A percentile compares a stretch with the other conserved stretches of the same genome.
phyloP scores from a whole-genome alignment of 208 protist genomes.

The Trypanosoma avium region DNA sequence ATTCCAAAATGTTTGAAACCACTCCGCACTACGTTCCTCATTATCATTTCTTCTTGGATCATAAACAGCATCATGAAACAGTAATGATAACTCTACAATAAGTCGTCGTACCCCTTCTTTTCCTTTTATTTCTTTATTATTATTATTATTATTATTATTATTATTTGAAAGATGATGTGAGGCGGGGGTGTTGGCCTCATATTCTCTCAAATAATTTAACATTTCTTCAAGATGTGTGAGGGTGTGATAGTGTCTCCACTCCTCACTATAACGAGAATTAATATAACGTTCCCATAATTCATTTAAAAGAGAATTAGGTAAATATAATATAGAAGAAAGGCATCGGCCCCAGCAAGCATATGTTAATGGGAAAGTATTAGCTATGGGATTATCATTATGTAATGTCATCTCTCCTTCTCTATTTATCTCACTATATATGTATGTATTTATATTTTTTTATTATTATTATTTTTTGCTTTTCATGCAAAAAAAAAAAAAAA shows the following conservation, averaged over 20 bases:
- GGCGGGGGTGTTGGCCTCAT: conserved; percentile 6
- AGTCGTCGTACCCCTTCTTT: conserved; percentile 14
- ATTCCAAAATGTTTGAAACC: conserved; percentile 40
- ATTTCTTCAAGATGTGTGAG: conserved; percentile 63
- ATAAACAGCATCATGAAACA: conserved; percentile 86
- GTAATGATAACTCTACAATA: conserved; percentile 55
- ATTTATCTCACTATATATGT: conserved; percentile 1
- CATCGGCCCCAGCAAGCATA: conserved; percentile 26
- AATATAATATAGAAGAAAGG: no score
- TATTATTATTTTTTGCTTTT: no score
- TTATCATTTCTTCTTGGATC: conserved; percentile 58
- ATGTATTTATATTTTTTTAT: no score
- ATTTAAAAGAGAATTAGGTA: no score
- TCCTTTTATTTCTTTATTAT: no score
- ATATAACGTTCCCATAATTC: conserved; percentile 41
- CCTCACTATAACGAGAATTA: conserved; percentile 48
- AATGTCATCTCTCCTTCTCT: not conserved
- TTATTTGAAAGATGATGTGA: conserved; percentile 4
- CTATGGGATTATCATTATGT: not conserved
- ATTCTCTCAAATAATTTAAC: conserved; percentile 32
- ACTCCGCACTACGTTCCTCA: conserved; percentile 57
- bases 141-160: not conserved
- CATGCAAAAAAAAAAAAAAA: conserved; percentile 15
- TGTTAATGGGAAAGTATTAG: conserved; percentile 1
- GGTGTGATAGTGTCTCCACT: conserved; percentile 75